Percentiles rank a stretch among this genome's conserved stretches.
Evolutionary conservation across 2,329 filamentous ascomycete genomes (phyloP).

Genomic region (Xenosphaeropsis pyriputrescens): DNA sequence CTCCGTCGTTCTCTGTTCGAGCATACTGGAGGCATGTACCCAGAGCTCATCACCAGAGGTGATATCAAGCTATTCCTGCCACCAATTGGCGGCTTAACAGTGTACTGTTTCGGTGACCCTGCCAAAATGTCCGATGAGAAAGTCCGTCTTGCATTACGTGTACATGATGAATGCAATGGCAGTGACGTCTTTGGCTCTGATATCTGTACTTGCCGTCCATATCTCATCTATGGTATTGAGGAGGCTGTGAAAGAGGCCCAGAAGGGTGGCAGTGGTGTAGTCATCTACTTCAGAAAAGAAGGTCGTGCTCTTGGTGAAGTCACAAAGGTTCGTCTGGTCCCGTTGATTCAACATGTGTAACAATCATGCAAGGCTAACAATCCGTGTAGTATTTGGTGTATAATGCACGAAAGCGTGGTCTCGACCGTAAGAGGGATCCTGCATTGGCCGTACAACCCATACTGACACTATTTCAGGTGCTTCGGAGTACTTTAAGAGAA

Average conservation of each 20-base stretch:
- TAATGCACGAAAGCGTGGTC: conserved; percentile 68
- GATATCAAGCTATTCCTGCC: conserved; percentile 95
- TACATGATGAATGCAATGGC: conserved; percentile 85
- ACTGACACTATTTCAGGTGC: conserved; percentile 25
- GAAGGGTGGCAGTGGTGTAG: conserved; percentile 81
- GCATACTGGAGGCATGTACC: conserved; percentile 90
- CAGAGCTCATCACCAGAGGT: conserved; percentile 84
- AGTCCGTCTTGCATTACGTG: conserved; percentile 64
- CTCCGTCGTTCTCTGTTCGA: conserved; percentile 83
- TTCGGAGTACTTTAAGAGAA: conserved; percentile 89
- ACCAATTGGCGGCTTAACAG: conserved; percentile 82
- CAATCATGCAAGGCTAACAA: too few species aligned
- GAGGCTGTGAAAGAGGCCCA: conserved; percentile 97
- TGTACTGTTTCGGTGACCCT: conserved; percentile 93
- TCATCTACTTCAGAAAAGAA: conserved; percentile 98
- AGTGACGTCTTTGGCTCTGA: conserved; percentile 96
- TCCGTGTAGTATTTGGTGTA: conserved; percentile 36
- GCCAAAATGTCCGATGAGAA: conserved; percentile 85
- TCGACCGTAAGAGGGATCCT: conserved; percentile 32
- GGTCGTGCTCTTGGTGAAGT: conserved; percentile 90
- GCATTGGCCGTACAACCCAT: not conserved
- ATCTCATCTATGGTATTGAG: conserved; percentile 92
- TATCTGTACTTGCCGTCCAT: conserved; percentile 92
- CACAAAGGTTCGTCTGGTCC: conserved; percentile 33
- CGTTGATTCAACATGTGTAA: too few species aligned